Evolutionary conservation across 768 basidiomycete species (phyloP).

Genomic region (Lactarius pseudohatsudake): DNA sequence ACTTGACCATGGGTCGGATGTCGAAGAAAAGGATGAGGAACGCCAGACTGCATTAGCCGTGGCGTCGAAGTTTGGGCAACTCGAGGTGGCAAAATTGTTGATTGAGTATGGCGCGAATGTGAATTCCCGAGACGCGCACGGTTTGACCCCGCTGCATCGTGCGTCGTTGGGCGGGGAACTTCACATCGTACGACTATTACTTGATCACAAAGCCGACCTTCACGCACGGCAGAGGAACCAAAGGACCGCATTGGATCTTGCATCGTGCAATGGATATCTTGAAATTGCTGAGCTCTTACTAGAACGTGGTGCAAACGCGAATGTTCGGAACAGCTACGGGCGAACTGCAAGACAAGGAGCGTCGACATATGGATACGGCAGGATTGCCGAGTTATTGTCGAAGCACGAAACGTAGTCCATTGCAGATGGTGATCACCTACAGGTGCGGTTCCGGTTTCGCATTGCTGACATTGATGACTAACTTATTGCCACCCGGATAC

Average conservation of each 20-base stretch:
- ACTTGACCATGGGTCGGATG: neutral
- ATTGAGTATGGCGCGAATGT: neutral
- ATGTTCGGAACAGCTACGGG: neutral
- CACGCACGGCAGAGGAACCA: neutral
- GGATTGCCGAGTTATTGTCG: neutral
- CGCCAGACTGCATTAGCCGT: neutral
- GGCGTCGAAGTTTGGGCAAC: neutral
- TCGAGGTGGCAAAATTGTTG: neutral
- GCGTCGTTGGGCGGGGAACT: neutral
- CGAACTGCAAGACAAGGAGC: conserved; percentile 2
- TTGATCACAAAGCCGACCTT: neutral
- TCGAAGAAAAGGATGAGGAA: neutral
- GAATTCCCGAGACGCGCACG: neutral
- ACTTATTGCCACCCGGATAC: too few species aligned
- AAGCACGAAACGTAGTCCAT: neutral
- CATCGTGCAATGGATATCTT: neutral
- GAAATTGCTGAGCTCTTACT: neutral
- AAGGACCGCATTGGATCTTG: conserved; percentile 4
- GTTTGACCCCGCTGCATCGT: neutral
- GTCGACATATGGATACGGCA: neutral
- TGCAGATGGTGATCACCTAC: too few species aligned
- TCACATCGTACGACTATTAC: neutral
- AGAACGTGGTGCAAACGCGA: neutral
- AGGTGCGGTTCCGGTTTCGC: too few species aligned
- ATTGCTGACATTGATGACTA: too few species aligned